Evolutionary conservation across 2,329 filamentous ascomycete genomes (phyloP).

Genomic region (Phyllosticta citribraziliensis): DNA sequence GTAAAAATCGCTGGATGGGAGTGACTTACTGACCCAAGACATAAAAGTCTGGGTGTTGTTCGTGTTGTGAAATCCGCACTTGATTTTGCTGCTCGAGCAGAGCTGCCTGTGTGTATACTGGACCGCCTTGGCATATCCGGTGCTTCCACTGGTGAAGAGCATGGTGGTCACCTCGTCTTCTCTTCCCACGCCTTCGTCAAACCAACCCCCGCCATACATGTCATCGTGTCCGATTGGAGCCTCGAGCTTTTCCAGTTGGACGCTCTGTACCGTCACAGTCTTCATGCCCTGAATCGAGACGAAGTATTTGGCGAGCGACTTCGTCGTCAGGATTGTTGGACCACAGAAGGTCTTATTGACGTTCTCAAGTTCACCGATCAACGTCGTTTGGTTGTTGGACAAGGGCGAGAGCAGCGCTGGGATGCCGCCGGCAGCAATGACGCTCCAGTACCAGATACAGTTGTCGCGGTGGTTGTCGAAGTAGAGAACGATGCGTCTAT

Average conservation of each 20-base stretch:
- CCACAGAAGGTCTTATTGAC: conserved; percentile 6
- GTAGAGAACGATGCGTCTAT: conserved; percentile 3
- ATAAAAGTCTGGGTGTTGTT: conserved; percentile 6
- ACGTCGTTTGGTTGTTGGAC: conserved; percentile 5
- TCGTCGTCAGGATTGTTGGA: conserved; percentile 3
- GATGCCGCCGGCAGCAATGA: conserved; percentile 3
- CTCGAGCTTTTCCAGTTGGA: conserved; percentile 1
- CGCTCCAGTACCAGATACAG: conserved; percentile 7
- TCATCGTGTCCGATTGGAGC: neutral
- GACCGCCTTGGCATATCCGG: conserved; percentile 43
- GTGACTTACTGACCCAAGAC: conserved; percentile 11
- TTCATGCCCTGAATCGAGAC: neutral
- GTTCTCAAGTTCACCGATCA: conserved; percentile 6
- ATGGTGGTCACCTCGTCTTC: conserved; percentile 2
- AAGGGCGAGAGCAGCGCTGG: conserved; percentile 6
- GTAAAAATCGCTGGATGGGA: neutral
- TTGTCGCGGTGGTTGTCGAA: conserved; percentile 8
- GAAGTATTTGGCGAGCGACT: conserved; percentile 1
- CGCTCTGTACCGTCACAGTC: neutral
- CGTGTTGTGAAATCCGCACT: neutral
- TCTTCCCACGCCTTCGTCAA: neutral
- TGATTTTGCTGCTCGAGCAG: conserved; percentile 14
- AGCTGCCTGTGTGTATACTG: conserved; percentile 35
- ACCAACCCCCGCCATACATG: neutral
- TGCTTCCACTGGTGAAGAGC: conserved; percentile 30